phyloP scores from a whole-genome alignment of 2,329 filamentous ascomycete genomes.

The Hysterium pulicare region DNA sequence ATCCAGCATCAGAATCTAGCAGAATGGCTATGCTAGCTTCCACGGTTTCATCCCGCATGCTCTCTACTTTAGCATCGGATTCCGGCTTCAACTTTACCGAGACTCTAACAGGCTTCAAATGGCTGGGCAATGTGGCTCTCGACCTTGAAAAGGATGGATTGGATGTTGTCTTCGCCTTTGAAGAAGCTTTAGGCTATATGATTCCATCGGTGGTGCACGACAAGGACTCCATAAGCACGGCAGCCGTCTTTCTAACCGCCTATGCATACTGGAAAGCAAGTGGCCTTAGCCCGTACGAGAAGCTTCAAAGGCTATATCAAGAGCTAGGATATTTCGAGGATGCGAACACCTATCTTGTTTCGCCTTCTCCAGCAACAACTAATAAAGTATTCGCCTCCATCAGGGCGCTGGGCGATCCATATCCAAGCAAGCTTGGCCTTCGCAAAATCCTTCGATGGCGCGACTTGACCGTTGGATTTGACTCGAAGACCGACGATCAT shows the following conservation, averaged over 20 bases:
- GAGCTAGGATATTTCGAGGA: slow-evolving; percentile 61
- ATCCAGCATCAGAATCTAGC: slow-evolving; percentile 30
- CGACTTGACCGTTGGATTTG: slow-evolving; percentile 60
- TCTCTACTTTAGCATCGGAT: slow-evolving; percentile 53
- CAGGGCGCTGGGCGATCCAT: slow-evolving; percentile 42
- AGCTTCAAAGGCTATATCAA: slow-evolving; percentile 56
- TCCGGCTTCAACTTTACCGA: slow-evolving; percentile 58
- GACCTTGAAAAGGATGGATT: slow-evolving; percentile 49
- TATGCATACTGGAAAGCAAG: slow-evolving; percentile 50
- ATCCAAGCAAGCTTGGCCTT: slow-evolving; percentile 47
- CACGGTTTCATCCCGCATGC: slow-evolving; percentile 63
- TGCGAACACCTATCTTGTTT: slow-evolving; percentile 62
- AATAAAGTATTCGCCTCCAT: slow-evolving; percentile 55
- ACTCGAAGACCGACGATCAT: slow-evolving; percentile 53
- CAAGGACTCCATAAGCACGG: slow-evolving; percentile 62
- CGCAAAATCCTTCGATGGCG: slow-evolving; percentile 57
- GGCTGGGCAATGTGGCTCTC: slow-evolving; percentile 60
- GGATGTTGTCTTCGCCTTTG: slow-evolving; percentile 57
- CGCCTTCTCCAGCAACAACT: slow-evolving; percentile 53
- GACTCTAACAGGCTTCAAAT: slow-evolving; percentile 66
- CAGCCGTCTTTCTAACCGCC: slow-evolving; percentile 57
- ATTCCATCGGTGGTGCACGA: slow-evolving; percentile 60
- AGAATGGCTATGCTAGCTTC: slow-evolving; percentile 57
- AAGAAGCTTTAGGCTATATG: slow-evolving; percentile 67
- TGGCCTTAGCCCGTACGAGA: slow-evolving; percentile 55